Evolutionary conservation across 2,329 filamentous ascomycete genomes (phyloP), one percentile per base, ranked within the genome.

Genomic region (Colletotrichum cereale): DNA sequence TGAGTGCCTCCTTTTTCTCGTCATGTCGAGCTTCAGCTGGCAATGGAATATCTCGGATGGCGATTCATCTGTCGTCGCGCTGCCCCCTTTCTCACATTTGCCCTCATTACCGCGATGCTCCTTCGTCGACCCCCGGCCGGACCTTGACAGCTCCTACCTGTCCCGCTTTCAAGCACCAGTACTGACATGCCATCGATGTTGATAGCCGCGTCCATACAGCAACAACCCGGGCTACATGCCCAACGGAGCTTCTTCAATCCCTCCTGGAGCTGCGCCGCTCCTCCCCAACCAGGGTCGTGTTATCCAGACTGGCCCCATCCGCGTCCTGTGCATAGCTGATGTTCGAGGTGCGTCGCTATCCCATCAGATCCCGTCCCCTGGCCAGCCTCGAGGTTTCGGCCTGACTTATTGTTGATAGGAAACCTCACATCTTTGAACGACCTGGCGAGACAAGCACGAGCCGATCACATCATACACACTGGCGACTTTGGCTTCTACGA

Each of bases 401-500:
- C 72, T 69, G 58, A 73, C 62, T 10, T 34, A 5, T 0, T 11
- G 48, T n/a, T 38, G 11, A 67, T 76, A 99, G 96, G 96, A 83
- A 98, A 98, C 82, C 87, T 99, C 76, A 91, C 92, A 84, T 98
- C 96, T 75, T 87, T 99, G 78, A 99, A 99, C 85, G 95, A 98
- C 73, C 92, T 99, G 73, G 96, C 96, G 75, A 97, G 94, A 83
- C 93, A 96, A 80, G 96, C 96, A 74, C 93, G 93, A 80, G 96
- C 96, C 78, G 95, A 98, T 84, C 95, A 98, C 85, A 97, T 99
- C 83, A 95, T 99, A 79, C 96, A 99, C 84, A 99, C 96, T 26
- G 96, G 96, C 82, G 96, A 99, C 82, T 99, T 99, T 81, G 96
- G 96, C 74, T 99, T 99, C 85, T 99, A 99, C 85, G 96, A 99